Evolutionary conservation across 2,329 filamentous ascomycete genomes (phyloP).

Genomic region (Ceratocystis destructans): DNA sequence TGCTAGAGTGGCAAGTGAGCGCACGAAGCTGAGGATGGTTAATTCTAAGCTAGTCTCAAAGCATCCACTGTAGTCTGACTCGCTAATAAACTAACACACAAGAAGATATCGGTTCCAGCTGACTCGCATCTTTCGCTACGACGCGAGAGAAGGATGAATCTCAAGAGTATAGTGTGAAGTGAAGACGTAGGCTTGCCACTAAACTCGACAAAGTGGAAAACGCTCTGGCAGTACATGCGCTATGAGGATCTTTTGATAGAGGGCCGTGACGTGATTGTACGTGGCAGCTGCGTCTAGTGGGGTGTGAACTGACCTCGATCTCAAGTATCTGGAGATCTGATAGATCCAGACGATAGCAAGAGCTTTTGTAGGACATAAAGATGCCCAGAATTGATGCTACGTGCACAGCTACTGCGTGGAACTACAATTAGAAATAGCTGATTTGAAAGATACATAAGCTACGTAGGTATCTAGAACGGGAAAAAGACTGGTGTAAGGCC

Average conservation of each 20-base stretch:
- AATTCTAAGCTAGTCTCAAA: conserved; percentile 1
- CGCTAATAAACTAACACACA: neutral
- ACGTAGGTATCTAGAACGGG: too few relatives aligned
- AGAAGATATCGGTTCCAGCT: neutral
- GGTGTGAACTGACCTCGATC: neutral
- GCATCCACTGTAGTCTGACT: neutral
- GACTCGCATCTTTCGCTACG: neutral
- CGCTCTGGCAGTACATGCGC: too few relatives aligned
- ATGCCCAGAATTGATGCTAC: too few relatives aligned
- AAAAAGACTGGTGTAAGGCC: too few relatives aligned
- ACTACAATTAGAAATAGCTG: too few relatives aligned
- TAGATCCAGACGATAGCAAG: neutral
- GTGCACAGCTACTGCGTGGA: too few relatives aligned
- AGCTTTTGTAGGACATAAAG: neutral
- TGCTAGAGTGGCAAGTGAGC: neutral
- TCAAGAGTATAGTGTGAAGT: too few relatives aligned
- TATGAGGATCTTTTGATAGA: too few relatives aligned
- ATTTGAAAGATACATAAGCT: too few relatives aligned
- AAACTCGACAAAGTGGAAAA: neutral
- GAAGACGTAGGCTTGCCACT: neutral
- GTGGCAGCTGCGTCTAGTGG: neutral
- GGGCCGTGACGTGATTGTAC: neutral
- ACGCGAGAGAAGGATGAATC: too few relatives aligned
- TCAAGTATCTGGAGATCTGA: neutral
- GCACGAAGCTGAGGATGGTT: neutral